Evolutionary conservation across 306 rosid species (phyloP), one percentile per base, ranked within the genome.

Genomic region (Gastrolobium bilobum): DNA sequence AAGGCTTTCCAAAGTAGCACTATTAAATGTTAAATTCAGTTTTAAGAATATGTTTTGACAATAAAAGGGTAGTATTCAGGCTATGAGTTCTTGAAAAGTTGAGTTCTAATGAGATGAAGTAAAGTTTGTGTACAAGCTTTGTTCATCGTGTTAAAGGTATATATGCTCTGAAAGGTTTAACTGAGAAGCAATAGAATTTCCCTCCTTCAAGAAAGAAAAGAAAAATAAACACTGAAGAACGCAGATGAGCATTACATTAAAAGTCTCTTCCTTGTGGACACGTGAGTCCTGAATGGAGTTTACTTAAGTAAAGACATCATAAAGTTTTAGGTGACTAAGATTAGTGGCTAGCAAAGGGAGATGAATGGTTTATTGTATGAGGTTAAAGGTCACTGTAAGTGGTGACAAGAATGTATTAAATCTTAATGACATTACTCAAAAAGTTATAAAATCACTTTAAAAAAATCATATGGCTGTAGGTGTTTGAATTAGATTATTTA

Each of bases 1-100:
- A 46, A 65, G 76, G 30, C 42, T 52, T 33, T 34, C 71, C 63
- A 56, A 38, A 43, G 39, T 61, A 53, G 57, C 26, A 61, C 37
- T 53, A 5, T 51, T n/a, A 34, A 13, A 29, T 57, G 42, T 10
- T 40, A 53, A 64, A 52, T 13, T 51, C 60, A 42, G 10, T 63
- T 33, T 68, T 59, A 2, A 62, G 65, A 37, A 26, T 57, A 10
- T 67, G 40, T 48, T 75, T 67, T 54, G 63, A n/a, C 37, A 34
- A 54, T 35, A 33, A 53, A 42, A 30, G 44, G 62, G 61, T 52
- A 60, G 11, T 8, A 68, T 15, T 56, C 53, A 30, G 35, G 50
- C 11, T 7, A 40, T 38, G 26, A 67, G 42, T 52, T 61, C 33
- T 54, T 61, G 65, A 69, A 35, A 50, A 35, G 15, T 53, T 54